phyloP scores from a whole-genome alignment of 108 stramenopile genomes.

The Epipyxis sp. region DNA sequence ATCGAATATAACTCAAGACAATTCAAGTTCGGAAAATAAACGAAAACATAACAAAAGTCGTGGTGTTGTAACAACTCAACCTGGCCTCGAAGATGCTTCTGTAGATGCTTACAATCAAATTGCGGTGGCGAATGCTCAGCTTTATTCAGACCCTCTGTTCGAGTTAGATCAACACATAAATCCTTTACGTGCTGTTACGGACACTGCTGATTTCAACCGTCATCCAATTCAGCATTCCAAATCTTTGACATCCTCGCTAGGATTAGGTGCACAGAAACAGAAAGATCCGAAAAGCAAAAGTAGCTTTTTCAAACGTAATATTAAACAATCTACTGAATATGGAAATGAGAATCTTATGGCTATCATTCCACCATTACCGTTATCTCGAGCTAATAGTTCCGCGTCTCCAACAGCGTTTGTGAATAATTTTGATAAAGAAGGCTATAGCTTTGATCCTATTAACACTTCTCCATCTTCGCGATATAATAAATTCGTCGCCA shows the following conservation, averaged over 20 bases:
- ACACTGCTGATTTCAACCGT: too few relatives aligned
- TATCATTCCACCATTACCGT: too few relatives aligned
- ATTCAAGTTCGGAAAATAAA: background rate
- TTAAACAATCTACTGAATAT: too few relatives aligned
- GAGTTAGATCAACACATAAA: background rate
- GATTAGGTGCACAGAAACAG: too few relatives aligned
- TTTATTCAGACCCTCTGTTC: background rate
- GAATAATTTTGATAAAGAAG: too few relatives aligned
- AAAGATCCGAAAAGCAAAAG: too few relatives aligned
- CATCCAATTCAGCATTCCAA: too few relatives aligned
- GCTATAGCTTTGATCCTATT: background rate
- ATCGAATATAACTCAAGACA: background rate
- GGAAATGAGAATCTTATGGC: too few relatives aligned
- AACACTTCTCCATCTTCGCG: background rate
- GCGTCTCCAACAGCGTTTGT: too few relatives aligned
- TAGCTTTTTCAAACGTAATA: too few relatives aligned
- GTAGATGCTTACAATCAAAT: background rate
- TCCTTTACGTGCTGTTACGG: background rate
- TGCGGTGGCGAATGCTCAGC: background rate
- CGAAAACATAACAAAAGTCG: background rate
- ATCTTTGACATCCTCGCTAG: too few relatives aligned
- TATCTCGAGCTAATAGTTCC: too few relatives aligned
- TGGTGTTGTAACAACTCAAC: background rate
- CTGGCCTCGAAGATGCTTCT: conserved; percentile 7
- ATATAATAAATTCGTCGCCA: background rate